Conservation (phyloP, 495 filamentous ascomycete genomes). For the Aspergillus indologenus region DNA sequence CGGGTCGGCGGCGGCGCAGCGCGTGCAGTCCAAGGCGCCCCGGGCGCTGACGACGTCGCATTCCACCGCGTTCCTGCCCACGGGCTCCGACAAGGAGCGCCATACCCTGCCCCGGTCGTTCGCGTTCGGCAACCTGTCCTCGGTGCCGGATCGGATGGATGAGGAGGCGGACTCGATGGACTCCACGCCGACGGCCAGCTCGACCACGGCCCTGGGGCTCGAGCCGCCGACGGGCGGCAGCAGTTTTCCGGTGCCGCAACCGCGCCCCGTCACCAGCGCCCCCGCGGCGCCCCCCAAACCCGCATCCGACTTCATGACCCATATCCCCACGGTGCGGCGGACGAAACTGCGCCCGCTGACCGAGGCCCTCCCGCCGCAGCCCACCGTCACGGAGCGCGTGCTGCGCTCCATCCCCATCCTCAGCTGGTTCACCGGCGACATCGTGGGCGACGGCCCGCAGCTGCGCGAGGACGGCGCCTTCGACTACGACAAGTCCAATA, state of each 20-base stretch:
- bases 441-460: slow-evolving; percentile 76
- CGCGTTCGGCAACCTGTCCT: slow-evolving; percentile 39
- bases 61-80: slow-evolving; percentile 39
- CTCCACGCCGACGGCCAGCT: slow-evolving; percentile 52
- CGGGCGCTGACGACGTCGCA: slow-evolving; percentile 39
- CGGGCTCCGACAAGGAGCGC: slow-evolving; percentile 26
- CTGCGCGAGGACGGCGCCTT: slow-evolving; percentile 76
- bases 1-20: slow-evolving; percentile 34
- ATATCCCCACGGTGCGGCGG: slow-evolving; percentile 52
- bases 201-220: slow-evolving; percentile 59
- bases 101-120: slow-evolving; percentile 48
- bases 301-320: slow-evolving; percentile 49
- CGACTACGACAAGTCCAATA: slow-evolving; percentile 68
- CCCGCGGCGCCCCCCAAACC: slow-evolving; percentile 33
- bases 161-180: slow-evolving; percentile 29
- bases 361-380: slow-evolving; percentile 64
- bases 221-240: slow-evolving; percentile 39
- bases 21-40: slow-evolving; percentile 25
- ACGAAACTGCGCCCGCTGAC: slow-evolving; percentile 46
- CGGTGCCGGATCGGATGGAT: slow-evolving; percentile 25
- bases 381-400: slow-evolving; percentile 57
- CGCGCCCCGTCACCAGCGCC: slow-evolving; percentile 22
- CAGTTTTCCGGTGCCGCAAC: slow-evolving; percentile 18
- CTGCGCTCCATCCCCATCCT: slow-evolving; percentile 60
- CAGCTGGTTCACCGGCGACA: slow-evolving; percentile 69